Percentiles rank a stretch among this genome's conserved stretches.
Conservation (phyloP, 345 rosid species). For the Euphorbia tirucalli region DNA sequence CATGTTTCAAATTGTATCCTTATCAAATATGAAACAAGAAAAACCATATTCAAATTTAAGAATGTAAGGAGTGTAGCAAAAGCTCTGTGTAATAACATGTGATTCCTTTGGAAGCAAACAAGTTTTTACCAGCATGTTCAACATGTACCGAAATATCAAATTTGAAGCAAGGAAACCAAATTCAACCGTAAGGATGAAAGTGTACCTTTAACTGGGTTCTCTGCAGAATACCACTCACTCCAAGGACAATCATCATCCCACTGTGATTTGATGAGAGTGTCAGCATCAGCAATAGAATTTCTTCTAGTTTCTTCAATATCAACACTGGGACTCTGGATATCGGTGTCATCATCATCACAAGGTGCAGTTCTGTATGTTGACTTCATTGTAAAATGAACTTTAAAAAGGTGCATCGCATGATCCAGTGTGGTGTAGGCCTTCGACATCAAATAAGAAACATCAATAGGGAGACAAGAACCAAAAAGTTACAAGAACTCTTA, state of each 20-base stretch:
- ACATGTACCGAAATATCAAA: not conserved
- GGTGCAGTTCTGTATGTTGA: conserved; percentile 77
- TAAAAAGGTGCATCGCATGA: conserved; percentile 57
- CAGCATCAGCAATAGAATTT: conserved; percentile 45
- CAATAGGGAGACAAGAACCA: conserved; percentile 1
- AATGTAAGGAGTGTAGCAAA: not conserved
- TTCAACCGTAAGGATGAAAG: conserved; percentile 6
- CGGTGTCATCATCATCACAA: conserved; percentile 57
- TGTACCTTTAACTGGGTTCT: conserved; percentile 83
- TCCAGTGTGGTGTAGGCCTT: conserved; percentile 83
- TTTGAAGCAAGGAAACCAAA: not conserved
- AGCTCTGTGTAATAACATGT: not conserved
- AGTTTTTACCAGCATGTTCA: not conserved
- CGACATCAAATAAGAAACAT: conserved; percentile 27
- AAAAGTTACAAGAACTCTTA: conserved; percentile 5
- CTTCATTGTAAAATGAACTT: conserved; percentile 81
- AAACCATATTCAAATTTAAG: not conserved
- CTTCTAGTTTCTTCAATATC: conserved; percentile 50
- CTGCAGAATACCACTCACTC: conserved; percentile 99
- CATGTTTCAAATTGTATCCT: not conserved
- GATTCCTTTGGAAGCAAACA: not conserved
- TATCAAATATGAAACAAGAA: not conserved
- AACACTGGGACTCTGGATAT: conserved; percentile 45
- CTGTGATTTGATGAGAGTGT: conserved; percentile 47
- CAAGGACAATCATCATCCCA: conserved; percentile 99